Evolutionary conservation across 345 rosid species (phyloP).

Genomic region (Lepidium didymum): DNA sequence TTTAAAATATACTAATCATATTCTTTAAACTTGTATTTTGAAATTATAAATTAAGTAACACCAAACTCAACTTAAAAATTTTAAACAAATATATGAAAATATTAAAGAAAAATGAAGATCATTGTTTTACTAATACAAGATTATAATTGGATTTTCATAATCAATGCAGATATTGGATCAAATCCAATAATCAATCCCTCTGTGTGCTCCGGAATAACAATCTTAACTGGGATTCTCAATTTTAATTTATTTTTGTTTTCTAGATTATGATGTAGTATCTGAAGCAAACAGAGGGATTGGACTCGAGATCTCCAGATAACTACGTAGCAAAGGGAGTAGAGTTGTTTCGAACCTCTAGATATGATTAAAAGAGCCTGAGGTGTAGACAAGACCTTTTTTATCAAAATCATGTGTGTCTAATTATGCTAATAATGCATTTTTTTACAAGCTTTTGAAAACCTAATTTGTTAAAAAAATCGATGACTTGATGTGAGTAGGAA

Average conservation of each 20-base stretch:
- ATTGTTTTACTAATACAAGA: neutral
- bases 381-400: conserved; percentile 14
- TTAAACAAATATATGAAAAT: too few species aligned
- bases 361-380: conserved; percentile 27
- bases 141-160: neutral
- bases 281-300: conserved; percentile 36
- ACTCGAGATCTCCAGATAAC: conserved; percentile 22
- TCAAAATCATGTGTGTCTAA: neutral
- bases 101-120: too few species aligned
- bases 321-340: conserved; percentile 11
- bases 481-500: neutral
- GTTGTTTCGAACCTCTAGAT: conserved; percentile 27
- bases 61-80: too few species aligned
- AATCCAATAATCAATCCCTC: too few species aligned
- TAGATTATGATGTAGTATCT: conserved; percentile 20
- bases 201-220: too few species aligned
- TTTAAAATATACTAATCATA: too few species aligned
- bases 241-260: too few species aligned
- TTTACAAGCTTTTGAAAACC: neutral
- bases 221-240: too few species aligned
- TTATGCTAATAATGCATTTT: neutral
- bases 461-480: neutral
- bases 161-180: neutral
- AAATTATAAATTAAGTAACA: too few species aligned
- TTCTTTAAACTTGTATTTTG: too few species aligned